Evolutionary conservation across 306 rosid species (phyloP), one percentile per base, ranked within the genome.

Genomic region (Lathyrus sativus): DNA sequence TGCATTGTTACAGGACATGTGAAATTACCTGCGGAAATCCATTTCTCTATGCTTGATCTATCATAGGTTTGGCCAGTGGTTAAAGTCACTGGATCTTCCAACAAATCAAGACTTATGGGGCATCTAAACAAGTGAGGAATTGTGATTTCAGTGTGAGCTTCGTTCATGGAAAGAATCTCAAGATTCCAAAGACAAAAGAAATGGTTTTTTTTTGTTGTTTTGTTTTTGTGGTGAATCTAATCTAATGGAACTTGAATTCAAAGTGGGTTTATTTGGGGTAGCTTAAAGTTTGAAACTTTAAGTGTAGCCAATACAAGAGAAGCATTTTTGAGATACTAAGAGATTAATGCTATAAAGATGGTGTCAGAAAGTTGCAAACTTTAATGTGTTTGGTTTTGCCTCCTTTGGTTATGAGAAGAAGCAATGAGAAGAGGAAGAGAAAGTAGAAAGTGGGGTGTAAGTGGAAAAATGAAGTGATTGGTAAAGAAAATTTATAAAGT

Each of bases 1-100:
- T 88, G 92, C 98, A 92, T 92, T 83, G 98, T 89, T 59, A 92
- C 92, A 61, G 98, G 96, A 58, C 98, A 92, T 5, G 96, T 89
- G 80, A 89, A 93, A 60, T 92, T 89, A 13, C 98, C 98, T 0
- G 88, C 78, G 48, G 89, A 71, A 2, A 92, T 43, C 98, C 98
- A 92, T 78, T 85, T 79, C 43, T 86, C 85, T 24, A 92, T 89
- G 89, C 91, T 89, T 14, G 96, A 85, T 66, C 96, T 84, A 64
- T 92, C 98, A 71, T 92, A 92, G 45, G 98, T 92, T 58, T 87
- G 96, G 38, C 98, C 98, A 22, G 98, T 92, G 67, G 85, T 83
- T 19, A 92, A 74, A 78, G 89, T 92, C 35, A 92, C 96, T 3
- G 98, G 98, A 80, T 92, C 96, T 85, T 85, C 81, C 31, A 92